Conservation (phyloP, 495 filamentous ascomycete genomes). For the Wilcoxina mikolae region DNA sequence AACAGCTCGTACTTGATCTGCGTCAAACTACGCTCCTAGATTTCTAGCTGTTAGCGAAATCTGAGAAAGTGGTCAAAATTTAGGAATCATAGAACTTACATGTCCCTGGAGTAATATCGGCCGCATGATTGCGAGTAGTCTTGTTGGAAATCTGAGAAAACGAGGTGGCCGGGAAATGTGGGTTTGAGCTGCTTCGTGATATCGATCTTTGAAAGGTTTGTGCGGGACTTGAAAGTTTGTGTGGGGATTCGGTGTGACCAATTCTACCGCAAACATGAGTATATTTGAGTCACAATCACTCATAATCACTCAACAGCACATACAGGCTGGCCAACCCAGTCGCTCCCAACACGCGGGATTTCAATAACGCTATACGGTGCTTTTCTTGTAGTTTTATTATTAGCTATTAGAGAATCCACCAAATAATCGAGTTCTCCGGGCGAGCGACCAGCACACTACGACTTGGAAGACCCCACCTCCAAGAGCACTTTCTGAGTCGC, state of each 20-base stretch:
- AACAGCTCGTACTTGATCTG: conserved; percentile 67
- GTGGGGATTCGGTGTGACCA: neutral
- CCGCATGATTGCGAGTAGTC: conserved; percentile 45
- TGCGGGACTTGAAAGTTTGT: conserved; percentile 5
- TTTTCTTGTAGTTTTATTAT: no score
- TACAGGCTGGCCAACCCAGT: no score
- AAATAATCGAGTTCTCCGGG: no score
- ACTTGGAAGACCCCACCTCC: no score
- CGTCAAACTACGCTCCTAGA: conserved; percentile 83
- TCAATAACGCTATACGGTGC: no score
- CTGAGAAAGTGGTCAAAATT: conserved; percentile 9
- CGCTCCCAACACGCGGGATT: no score
- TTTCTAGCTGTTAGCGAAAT: conserved; percentile 24
- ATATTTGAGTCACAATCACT: neutral
- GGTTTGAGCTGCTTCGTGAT: conserved; percentile 1
- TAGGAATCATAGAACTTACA: no score
- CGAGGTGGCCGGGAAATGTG: neutral
- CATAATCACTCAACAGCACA: neutral
- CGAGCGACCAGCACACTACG: no score
- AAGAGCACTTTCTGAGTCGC: no score
- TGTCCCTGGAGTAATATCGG: conserved; percentile 91
- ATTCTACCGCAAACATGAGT: neutral
- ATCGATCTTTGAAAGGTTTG: neutral
- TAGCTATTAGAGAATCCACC: no score
- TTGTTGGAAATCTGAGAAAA: neutral